Conservation (phyloP, 148 eudicot species). For the Euryodendron excelsum region DNA sequence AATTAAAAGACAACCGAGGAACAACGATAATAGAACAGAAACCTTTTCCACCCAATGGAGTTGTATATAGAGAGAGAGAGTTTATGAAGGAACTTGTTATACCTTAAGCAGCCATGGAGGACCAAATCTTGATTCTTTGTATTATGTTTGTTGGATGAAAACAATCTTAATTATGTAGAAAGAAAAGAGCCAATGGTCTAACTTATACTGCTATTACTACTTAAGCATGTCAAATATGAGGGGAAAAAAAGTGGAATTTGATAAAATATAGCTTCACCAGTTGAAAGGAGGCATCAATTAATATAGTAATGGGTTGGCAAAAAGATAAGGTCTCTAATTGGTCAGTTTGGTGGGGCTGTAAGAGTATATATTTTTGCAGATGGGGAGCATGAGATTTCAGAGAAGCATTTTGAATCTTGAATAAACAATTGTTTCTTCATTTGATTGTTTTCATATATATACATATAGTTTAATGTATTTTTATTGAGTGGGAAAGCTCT, state of each 20-base stretch:
- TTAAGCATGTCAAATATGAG: background rate
- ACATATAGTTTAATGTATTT: background rate
- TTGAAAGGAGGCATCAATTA: constrained; percentile 16
- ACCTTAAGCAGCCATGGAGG: constrained; percentile 20
- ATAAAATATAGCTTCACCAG: constrained; percentile 7
- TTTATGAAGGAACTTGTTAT: background rate
- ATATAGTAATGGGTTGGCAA: constrained; percentile 13
- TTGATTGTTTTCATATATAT: background rate
- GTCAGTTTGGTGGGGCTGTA: constrained; percentile 33
- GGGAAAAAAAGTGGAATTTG: no score
- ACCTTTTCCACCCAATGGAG: background rate
- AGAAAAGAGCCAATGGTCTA: background rate
- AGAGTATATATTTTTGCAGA: constrained; percentile 23
- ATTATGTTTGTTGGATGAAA: constrained; percentile 11
- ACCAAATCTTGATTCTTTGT: constrained; percentile 11
- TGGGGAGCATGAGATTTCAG: constrained; percentile 40
- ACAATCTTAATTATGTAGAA: background rate
- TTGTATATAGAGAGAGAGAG: background rate
- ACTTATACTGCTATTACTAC: background rate
- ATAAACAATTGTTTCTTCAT: background rate
- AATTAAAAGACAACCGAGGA: background rate
- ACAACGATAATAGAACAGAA: background rate
- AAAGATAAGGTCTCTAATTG: constrained; percentile 32
- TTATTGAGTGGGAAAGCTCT: constrained; percentile 21
- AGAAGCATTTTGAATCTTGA: constrained; percentile 9